A percentile compares a stretch with the other conserved stretches of the same genome.
Evolutionary conservation across 257 asterid species (phyloP).

Genomic region (Ophiorrhiza pumila): DNA sequence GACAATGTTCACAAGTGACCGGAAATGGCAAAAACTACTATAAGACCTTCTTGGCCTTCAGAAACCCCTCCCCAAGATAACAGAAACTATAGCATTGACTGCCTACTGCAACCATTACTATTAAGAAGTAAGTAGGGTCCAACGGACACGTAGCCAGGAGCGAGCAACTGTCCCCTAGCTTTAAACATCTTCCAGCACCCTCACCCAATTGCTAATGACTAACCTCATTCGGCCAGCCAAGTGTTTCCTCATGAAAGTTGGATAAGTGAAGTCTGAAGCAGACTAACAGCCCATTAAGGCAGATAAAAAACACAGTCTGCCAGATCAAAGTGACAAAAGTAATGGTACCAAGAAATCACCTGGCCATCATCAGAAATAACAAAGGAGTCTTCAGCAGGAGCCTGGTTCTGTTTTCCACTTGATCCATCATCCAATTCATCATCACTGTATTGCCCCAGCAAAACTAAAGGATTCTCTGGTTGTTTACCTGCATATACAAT

Average conservation of each 20-base stretch:
- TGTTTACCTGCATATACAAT: constrained; percentile 53
- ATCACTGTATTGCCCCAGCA: constrained; percentile 95
- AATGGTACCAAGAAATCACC: constrained; percentile 42
- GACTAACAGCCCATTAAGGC: not conserved
- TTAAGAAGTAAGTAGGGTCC: too few relatives aligned
- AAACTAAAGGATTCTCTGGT: constrained; percentile 69
- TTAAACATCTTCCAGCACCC: too few relatives aligned
- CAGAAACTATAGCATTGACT: not conserved
- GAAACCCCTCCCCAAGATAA: not conserved
- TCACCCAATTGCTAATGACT: not conserved
- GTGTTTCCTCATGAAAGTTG: not conserved
- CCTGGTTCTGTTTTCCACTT: constrained; percentile 33
- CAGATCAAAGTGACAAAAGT: not conserved
- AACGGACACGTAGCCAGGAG: too few relatives aligned
- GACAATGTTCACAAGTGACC: not conserved
- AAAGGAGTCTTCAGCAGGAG: constrained; percentile 39
- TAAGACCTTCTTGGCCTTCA: not conserved
- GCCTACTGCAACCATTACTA: not conserved
- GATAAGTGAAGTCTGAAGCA: not conserved
- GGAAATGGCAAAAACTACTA: not conserved
- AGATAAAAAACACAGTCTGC: not conserved
- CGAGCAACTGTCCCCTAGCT: too few relatives aligned
- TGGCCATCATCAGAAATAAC: constrained; percentile 38
- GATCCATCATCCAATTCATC: constrained; percentile 71
- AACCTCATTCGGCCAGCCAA: not conserved